Percentiles rank a stretch among this genome's conserved stretches.
Conservation (phyloP, 345 rosid genomes). For the Litchi chinensis region DNA sequence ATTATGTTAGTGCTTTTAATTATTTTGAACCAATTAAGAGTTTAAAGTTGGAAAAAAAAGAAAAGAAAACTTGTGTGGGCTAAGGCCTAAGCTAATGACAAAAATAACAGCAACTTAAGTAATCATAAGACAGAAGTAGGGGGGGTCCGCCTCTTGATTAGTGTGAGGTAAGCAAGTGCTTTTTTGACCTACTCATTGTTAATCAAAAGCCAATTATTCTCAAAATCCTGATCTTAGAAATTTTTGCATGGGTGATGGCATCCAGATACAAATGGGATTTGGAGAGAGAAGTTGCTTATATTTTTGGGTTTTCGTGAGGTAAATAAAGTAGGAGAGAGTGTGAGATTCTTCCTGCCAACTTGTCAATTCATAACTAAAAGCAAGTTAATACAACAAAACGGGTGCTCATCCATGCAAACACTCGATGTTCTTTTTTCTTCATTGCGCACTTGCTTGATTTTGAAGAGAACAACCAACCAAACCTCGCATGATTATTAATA, state of each 20-base stretch:
- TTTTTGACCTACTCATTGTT: constrained; percentile 4
- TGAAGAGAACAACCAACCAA: neutral
- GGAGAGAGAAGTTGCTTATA: neutral
- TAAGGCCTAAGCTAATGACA: neutral
- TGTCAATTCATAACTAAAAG: neutral
- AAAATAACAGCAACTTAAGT: neutral
- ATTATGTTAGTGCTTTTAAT: neutral
- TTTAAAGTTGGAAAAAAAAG: neutral
- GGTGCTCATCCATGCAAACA: neutral
- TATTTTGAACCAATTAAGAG: neutral
- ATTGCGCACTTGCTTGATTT: neutral
- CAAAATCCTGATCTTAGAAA: neutral
- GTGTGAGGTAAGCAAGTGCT: neutral
- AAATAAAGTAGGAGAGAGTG: neutral
- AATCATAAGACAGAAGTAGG: neutral
- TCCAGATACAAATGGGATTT: neutral
- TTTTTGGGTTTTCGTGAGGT: neutral
- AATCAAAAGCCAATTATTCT: neutral
- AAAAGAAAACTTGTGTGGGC: neutral
- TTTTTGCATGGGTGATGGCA: neutral
- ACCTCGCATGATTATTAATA: neutral
- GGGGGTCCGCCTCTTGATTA: neutral
- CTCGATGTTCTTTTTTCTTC: neutral
- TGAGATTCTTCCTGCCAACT: neutral
- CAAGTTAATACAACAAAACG: neutral